phyloP scores from a whole-genome alignment of 2,329 filamentous ascomycete genomes.

The Fusarium sp. region DNA sequence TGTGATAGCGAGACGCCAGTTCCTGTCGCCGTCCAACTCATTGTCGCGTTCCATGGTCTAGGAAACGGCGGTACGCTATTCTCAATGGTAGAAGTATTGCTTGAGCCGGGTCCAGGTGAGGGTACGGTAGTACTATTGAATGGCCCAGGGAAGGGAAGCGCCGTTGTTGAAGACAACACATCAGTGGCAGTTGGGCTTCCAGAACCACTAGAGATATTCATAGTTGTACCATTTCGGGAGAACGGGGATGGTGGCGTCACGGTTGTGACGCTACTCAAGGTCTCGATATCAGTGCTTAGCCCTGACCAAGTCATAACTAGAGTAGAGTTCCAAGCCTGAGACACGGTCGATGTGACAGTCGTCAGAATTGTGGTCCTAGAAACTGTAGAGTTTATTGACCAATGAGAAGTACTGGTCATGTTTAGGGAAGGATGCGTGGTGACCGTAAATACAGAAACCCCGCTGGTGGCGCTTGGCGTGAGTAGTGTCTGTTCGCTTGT shows the following conservation, averaged over 20 bases:
- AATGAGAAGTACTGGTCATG: slow-evolving; percentile 16
- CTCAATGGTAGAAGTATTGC: slow-evolving; percentile 8
- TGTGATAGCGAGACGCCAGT: slow-evolving; percentile 19
- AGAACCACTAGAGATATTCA: slow-evolving; percentile 9
- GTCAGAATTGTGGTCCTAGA: neutral
- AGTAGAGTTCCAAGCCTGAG: slow-evolving; percentile 21
- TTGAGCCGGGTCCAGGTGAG: neutral
- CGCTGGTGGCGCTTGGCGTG: slow-evolving; percentile 9
- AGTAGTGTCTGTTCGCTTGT: slow-evolving; percentile 6
- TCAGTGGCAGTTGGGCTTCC: slow-evolving; percentile 10
- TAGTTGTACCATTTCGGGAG: slow-evolving; percentile 23
- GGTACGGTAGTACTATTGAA: slow-evolving; percentile 14
- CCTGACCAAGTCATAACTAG: slow-evolving; percentile 13
- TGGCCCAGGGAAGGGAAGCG: slow-evolving; percentile 20
- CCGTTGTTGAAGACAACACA: slow-evolving; percentile 10
- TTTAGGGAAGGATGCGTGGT: slow-evolving; percentile 15
- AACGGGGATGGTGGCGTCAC: slow-evolving; percentile 19
- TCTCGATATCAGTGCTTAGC: slow-evolving; percentile 4
- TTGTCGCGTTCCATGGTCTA: slow-evolving; percentile 36
- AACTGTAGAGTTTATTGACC: slow-evolving; percentile 22
- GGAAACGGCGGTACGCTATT: slow-evolving; percentile 33
- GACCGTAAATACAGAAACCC: slow-evolving; percentile 12
- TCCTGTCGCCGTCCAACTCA: neutral
- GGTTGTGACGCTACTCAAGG: slow-evolving; percentile 3
- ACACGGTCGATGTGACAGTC: slow-evolving; percentile 5